Percentiles rank a stretch among this genome's conserved stretches.
Evolutionary conservation across 2,329 filamentous ascomycete species (phyloP).

Genomic region (Fusarium sp.): DNA sequence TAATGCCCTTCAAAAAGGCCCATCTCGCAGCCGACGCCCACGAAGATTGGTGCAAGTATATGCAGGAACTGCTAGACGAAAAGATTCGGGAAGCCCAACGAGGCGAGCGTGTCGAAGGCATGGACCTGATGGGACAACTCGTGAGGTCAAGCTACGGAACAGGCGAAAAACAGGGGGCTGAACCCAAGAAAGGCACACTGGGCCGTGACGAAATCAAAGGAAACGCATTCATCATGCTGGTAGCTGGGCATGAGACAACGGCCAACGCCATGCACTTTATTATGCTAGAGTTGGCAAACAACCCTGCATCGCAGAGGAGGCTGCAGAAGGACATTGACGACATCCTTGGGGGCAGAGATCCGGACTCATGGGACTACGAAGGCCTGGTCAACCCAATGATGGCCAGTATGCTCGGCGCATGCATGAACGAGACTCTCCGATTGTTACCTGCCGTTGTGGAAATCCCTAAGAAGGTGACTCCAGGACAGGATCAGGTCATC

Average conservation of each 20-base stretch:
- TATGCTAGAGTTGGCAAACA: constrained; percentile 71
- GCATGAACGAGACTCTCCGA: constrained; percentile 79
- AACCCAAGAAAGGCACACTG: constrained; percentile 51
- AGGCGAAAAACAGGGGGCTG: neutral
- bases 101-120: constrained; percentile 52
- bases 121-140: constrained; percentile 63
- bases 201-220: constrained; percentile 72
- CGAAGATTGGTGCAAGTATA: constrained; percentile 71
- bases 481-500: constrained; percentile 62
- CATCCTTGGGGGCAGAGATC: constrained; percentile 66
- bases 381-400: constrained; percentile 69
- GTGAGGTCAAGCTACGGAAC: constrained; percentile 52
- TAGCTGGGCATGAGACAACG: constrained; percentile 83
- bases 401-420: constrained; percentile 73
- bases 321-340: constrained; percentile 74
- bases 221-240: constrained; percentile 72
- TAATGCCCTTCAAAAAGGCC: constrained; percentile 60
- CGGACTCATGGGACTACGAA: constrained; percentile 75
- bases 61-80: constrained; percentile 70
- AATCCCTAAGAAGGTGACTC: constrained; percentile 71
- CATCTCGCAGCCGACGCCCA: constrained; percentile 63
- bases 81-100: constrained; percentile 58
- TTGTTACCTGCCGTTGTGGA: constrained; percentile 73
- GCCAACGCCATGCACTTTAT: constrained; percentile 78
- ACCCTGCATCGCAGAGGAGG: constrained; percentile 67